Percentiles rank a stretch among this genome's conserved stretches.
These are phyloP conservation scores for Sphaerobolus stellatus DNA, from an alignment of 1,284 basidiomycete genomes.

Conservation along the genomic window DNA sequence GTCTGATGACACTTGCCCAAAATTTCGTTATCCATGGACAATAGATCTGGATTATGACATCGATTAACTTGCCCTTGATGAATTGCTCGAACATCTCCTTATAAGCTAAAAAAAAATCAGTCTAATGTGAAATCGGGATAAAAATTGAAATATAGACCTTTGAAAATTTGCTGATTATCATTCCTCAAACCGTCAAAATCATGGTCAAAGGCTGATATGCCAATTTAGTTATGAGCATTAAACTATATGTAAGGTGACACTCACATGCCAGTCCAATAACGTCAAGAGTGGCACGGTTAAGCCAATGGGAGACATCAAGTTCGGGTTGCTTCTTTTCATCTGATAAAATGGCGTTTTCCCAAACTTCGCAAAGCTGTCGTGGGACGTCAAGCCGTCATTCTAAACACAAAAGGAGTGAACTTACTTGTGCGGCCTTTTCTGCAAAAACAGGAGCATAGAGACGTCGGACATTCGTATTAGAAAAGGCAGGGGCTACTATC, in stretches of 20 bases:
- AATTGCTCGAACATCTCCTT: no score
- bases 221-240: no score
- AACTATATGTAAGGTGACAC: no score
- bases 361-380: constrained; percentile 17
- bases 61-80: constrained; percentile 45
- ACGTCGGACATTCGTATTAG: constrained; percentile 70
- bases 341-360: constrained; percentile 2
- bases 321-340: constrained; percentile 20
- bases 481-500: constrained; percentile 61
- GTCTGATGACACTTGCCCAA: constrained; percentile 51
- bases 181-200: constrained; percentile 74
- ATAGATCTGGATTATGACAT: constrained; percentile 58
- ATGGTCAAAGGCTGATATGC: constrained; percentile 82
- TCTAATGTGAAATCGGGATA: constrained; percentile 65
- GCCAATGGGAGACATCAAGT: constrained; percentile 71
- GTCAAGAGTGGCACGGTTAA: constrained; percentile 76
- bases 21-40: constrained; percentile 55
- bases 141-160: constrained; percentile 80
- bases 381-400: no score
- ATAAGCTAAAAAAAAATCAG: no score
- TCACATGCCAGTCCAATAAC: constrained; percentile 75
- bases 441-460: constrained; percentile 67
- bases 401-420: background rate
- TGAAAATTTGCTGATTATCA: constrained; percentile 71
- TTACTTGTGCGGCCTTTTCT: constrained; percentile 58